These are phyloP conservation scores for Scedosporium boydii DNA, from an alignment of 2,329 filamentous ascomycete species.

Conservation along the genomic window DNA sequence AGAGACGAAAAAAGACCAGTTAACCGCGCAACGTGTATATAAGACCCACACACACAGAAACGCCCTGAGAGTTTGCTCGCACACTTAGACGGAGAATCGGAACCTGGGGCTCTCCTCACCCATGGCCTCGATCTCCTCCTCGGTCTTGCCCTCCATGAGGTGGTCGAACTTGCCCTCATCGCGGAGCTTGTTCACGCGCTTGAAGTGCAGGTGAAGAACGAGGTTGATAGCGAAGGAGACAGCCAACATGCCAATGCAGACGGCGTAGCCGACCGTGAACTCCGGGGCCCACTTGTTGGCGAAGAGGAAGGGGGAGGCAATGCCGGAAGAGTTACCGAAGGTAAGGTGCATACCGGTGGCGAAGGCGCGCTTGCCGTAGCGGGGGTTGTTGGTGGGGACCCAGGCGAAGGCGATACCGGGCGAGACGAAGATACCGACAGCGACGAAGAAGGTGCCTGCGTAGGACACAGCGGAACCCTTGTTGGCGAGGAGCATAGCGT, in stretches of 20 bases:
- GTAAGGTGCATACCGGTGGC: constrained; percentile 52
- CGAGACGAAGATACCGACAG: constrained; percentile 45
- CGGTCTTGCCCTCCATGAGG: constrained; percentile 28
- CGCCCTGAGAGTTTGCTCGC: neutral
- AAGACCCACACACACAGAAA: neutral
- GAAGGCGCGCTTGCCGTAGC: constrained; percentile 55
- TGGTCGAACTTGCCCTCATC: constrained; percentile 26
- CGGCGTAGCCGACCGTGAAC: constrained; percentile 39
- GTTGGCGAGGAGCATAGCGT: constrained; percentile 47
- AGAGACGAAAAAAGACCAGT: neutral
- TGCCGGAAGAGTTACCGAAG: constrained; percentile 52
- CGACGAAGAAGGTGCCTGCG: constrained; percentile 52
- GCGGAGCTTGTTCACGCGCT: constrained; percentile 24
- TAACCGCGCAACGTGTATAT: neutral
- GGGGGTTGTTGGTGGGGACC: constrained; percentile 47
- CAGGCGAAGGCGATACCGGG: constrained; percentile 26
- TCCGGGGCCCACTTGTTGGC: constrained; percentile 29
- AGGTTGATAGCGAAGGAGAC: constrained; percentile 20
- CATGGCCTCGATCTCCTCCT: constrained; percentile 30
- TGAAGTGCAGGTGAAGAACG: constrained; percentile 19
- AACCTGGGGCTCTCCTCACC: constrained; percentile 29
- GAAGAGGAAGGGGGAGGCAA: constrained; percentile 53
- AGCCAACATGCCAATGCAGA: constrained; percentile 37
- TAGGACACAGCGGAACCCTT: constrained; percentile 49
- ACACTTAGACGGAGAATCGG: constrained; percentile 14